phyloP scores from a whole-genome alignment of 805 yeast species.

The Ogataea populi-albae region DNA sequence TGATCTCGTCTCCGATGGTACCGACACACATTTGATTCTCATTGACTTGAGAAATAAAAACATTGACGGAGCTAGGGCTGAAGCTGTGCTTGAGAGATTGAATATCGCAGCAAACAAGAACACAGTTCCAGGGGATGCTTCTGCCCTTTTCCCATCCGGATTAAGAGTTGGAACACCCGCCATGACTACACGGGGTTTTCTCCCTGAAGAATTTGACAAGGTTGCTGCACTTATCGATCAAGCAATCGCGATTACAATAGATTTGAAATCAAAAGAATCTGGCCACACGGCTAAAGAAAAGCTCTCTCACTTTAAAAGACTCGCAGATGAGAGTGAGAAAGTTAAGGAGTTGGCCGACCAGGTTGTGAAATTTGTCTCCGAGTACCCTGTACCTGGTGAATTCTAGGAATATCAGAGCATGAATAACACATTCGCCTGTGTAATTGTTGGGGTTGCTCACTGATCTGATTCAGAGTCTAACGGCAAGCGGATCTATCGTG shows the following conservation, averaged over 20 bases:
- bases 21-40: slow-evolving; percentile 90
- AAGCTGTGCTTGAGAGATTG: slow-evolving; percentile 80
- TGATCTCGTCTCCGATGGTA: slow-evolving; percentile 85
- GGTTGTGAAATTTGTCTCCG: slow-evolving; percentile 67
- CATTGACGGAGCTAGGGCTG: slow-evolving; percentile 95
- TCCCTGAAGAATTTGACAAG: slow-evolving; percentile 68
- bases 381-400: slow-evolving; percentile 90
- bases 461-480: too few relatives aligned
- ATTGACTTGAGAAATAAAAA: slow-evolving; percentile 74
- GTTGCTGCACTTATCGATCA: slow-evolving; percentile 78
- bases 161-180: slow-evolving; percentile 98
- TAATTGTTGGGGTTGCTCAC: too few relatives aligned
- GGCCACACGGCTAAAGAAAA: slow-evolving; percentile 58
- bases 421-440: too few relatives aligned
- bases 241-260: slow-evolving; percentile 69
- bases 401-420: too few relatives aligned
- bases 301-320: slow-evolving; percentile 66
- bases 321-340: slow-evolving; percentile 62
- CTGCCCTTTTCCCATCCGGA: slow-evolving; percentile 95
- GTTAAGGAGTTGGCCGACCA: slow-evolving; percentile 61
- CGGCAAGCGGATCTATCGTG: too few relatives aligned
- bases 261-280: slow-evolving; percentile 55
- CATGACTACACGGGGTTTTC: slow-evolving; percentile 95
- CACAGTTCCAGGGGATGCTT: slow-evolving; percentile 94
- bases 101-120: slow-evolving; percentile 96